A percentile compares a stretch with the other conserved stretches of the same genome.
phyloP scores from a whole-genome alignment of 345 rosid genomes.

The Geranium brycei region DNA sequence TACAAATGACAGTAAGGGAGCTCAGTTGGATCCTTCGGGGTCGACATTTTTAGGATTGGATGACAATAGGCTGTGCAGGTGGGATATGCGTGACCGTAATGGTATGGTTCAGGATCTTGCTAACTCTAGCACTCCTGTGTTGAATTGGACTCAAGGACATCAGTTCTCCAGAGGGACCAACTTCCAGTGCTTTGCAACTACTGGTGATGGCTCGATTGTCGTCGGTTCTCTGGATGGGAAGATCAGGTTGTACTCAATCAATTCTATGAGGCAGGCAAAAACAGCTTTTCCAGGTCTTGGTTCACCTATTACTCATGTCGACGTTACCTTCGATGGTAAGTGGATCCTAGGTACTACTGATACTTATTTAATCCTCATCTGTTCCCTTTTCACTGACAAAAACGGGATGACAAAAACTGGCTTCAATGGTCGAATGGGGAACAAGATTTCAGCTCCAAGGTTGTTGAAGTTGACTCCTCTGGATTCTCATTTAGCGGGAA shows the following conservation, averaged over 20 bases:
- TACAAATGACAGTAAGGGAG: constrained; percentile 80
- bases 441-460: constrained; percentile 91
- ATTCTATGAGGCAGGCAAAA: constrained; percentile 91
- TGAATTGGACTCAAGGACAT: constrained; percentile 93
- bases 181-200: constrained; percentile 93
- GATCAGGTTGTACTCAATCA: constrained; percentile 77
- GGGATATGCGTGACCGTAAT: constrained; percentile 96
- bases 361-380: constrained; percentile 76
- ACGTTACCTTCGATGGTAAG: constrained; percentile 93
- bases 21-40: constrained; percentile 93
- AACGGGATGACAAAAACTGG: constrained; percentile 84
- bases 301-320: constrained; percentile 87
- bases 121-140: constrained; percentile 45
- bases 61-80: constrained; percentile 88
- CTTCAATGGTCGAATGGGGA: constrained; percentile 93
- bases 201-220: constrained; percentile 97
- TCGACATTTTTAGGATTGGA: constrained; percentile 91
- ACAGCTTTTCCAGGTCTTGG: constrained; percentile 99
- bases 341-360: constrained; percentile 98
- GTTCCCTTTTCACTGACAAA: constrained; percentile 77
- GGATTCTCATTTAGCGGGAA: constrained; percentile 83
- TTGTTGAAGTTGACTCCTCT: constrained; percentile 74
- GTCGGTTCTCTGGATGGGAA: constrained; percentile 97
- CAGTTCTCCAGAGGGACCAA: constrained; percentile 96
- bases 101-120: constrained; percentile 91